Evolutionary conservation across 148 eudicot species (phyloP), one percentile per base, ranked within the genome.

Genomic region (Rhododendron williamsianum): DNA sequence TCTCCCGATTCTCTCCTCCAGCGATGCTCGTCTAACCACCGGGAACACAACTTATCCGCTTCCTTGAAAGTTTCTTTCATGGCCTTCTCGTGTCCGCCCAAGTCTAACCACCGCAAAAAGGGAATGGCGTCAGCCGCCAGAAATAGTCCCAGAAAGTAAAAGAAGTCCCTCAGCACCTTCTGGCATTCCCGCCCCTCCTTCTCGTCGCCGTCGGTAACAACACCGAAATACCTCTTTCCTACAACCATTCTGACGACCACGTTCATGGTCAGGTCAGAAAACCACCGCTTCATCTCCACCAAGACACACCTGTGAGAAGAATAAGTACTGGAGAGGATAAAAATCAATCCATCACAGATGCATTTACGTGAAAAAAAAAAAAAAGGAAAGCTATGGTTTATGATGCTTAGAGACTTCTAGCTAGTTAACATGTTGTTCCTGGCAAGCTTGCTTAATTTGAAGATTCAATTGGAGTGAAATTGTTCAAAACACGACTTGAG

Each of bases 31-130:
- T 82, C 84, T 25, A 82, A 82, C 84, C 74, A 82, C 2, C 52
- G 56, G 10, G 18, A 30, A 18, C 13, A 1, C 0, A 82, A 27
- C 0, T 0, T 23, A 30, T 82, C 84, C 54, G 25, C 30, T 25
- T 87, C 86, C 41, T 67, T 60, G 2, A 51, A 80, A 21, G 86
- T 56, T 35, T 52, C 33, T 51, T 79, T 83, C 79, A 87, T 87
- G 15, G 71, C 67, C 63, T 76, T 87, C 51, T 83, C 88, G 23
- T 82, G 65, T 21, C 88, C 86, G 9, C 88, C 86, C 83, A 83
- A 65, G 38, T 87, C 86, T 9, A 87, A 15, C 86, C 86, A 78
- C 46, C 83, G 33, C 13, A 87, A 46, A 38, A 78, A 78, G 9
- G 88, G 88, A 63, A 82, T 12, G 10, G 54, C 27, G 54, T 82